Percentiles rank a stretch among this genome's conserved stretches.
These are phyloP conservation scores for Albizia julibrissin DNA, from an alignment of 306 rosid species.

Conservation along the genomic window DNA sequence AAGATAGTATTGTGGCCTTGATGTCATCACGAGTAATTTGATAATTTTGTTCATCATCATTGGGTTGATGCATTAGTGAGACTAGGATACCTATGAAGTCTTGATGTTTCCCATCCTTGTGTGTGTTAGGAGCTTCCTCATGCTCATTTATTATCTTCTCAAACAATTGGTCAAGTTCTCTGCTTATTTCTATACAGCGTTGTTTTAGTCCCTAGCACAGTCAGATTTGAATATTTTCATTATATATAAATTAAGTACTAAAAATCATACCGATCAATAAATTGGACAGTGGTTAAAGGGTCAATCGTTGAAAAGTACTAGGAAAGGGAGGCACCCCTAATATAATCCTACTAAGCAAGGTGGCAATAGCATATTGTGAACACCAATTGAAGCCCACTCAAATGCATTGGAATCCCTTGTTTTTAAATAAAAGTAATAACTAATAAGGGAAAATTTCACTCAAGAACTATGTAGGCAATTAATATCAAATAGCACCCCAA, in stretches of 20 bases:
- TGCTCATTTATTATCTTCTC: conserved; percentile 44
- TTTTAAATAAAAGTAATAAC: too few relatives aligned
- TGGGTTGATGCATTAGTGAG: conserved; percentile 34
- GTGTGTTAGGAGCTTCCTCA: conserved; percentile 9
- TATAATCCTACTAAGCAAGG: neutral
- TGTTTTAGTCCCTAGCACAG: conserved; percentile 15
- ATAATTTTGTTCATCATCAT: conserved; percentile 25
- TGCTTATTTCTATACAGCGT: conserved; percentile 3
- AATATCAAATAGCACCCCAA: too few relatives aligned
- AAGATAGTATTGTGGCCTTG: conserved; percentile 45
- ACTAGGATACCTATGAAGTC: conserved; percentile 40
- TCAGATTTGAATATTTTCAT: neutral
- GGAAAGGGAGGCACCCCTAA: too few relatives aligned
- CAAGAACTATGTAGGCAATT: too few relatives aligned
- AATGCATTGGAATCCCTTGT: too few relatives aligned
- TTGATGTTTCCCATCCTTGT: neutral
- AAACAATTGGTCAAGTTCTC: conserved; percentile 19
- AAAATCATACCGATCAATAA: too few relatives aligned
- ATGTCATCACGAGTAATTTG: conserved; percentile 31
- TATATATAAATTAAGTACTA: too few relatives aligned
- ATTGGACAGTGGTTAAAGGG: too few relatives aligned
- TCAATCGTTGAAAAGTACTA: too few relatives aligned
- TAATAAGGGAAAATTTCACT: too few relatives aligned
- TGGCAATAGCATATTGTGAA: too few relatives aligned
- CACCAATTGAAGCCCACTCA: too few relatives aligned